Evolutionary conservation across 768 basidiomycete genomes (phyloP).

Genomic region (Boletus reticuloceps): DNA sequence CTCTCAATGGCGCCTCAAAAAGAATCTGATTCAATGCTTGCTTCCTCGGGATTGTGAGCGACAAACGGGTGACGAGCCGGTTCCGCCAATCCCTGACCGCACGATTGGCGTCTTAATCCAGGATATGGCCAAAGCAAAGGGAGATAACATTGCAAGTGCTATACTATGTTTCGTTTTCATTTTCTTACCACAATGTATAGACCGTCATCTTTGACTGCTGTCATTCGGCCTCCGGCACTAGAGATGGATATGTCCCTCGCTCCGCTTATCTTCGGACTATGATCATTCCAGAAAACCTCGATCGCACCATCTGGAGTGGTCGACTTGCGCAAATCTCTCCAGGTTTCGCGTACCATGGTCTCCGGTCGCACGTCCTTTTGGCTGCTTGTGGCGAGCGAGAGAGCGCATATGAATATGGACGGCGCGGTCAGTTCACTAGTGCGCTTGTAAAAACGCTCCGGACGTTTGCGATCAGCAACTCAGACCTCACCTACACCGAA

Average conservation of each 20-base stretch:
- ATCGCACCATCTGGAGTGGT: slow-evolving; percentile 23
- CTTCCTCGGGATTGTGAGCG: slow-evolving; percentile 30
- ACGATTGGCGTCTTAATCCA: slow-evolving; percentile 38
- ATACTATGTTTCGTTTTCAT: slow-evolving; percentile 8
- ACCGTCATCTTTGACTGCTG: slow-evolving; percentile 49
- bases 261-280: background rate
- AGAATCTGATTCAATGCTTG: slow-evolving; percentile 27
- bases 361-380: slow-evolving; percentile 39
- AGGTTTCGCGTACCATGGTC: slow-evolving; percentile 29
- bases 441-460: slow-evolving; percentile 19
- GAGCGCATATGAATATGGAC: slow-evolving; percentile 25
- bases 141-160: slow-evolving; percentile 42
- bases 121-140: slow-evolving; percentile 36
- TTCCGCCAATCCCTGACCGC: slow-evolving; percentile 39
- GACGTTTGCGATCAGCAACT: background rate
- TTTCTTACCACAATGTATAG: slow-evolving; percentile 20
- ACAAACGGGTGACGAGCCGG: too few relatives aligned
- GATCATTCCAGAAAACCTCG: slow-evolving; percentile 15
- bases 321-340: slow-evolving; percentile 13
- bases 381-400: slow-evolving; percentile 41
- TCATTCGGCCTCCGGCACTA: slow-evolving; percentile 39
- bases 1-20: slow-evolving; percentile 20
- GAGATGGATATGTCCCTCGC: slow-evolving; percentile 16
- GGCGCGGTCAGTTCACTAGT: slow-evolving; percentile 26
- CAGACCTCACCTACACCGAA: slow-evolving; percentile 23